phyloP scores from a whole-genome alignment of 2,329 filamentous ascomycete genomes.

The Phaeosphaeria sp. region DNA sequence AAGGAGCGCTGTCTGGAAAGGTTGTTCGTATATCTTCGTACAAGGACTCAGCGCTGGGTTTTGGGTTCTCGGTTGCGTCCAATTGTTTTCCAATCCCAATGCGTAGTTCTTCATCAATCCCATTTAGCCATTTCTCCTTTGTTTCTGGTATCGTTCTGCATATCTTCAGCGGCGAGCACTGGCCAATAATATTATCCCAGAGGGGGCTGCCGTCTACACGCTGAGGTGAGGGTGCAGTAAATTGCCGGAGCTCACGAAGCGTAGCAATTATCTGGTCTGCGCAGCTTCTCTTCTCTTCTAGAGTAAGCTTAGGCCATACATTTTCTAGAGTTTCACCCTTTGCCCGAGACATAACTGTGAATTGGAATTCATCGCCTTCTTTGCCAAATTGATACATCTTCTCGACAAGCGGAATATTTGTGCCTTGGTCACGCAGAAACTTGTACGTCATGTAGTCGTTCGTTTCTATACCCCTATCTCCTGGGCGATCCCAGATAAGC shows the following conservation, averaged over 20 bases:
- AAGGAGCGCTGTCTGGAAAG: slow-evolving; percentile 5
- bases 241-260: slow-evolving; percentile 14
- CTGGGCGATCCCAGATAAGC: slow-evolving; percentile 9
- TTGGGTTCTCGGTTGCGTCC: neutral
- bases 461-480: neutral
- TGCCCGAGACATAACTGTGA: slow-evolving; percentile 9
- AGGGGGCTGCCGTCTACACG: slow-evolving; percentile 16
- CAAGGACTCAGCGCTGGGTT: slow-evolving; percentile 3
- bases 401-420: slow-evolving; percentile 9
- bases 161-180: neutral
- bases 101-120: slow-evolving; percentile 11
- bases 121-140: slow-evolving; percentile 13
- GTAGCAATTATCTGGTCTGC: slow-evolving; percentile 8
- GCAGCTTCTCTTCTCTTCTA: slow-evolving; percentile 7
- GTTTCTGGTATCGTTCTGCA: slow-evolving; percentile 13
- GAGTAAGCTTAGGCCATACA: slow-evolving; percentile 9
- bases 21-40: slow-evolving; percentile 7
- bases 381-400: slow-evolving; percentile 5
- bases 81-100: slow-evolving; percentile 1
- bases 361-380: slow-evolving; percentile 1
- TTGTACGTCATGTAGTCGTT: slow-evolving; percentile 10
- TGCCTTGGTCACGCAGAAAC: slow-evolving; percentile 3
- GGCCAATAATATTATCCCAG: slow-evolving; percentile 8
- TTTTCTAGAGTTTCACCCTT: slow-evolving; percentile 4
- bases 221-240: slow-evolving; percentile 10